These are phyloP conservation scores for Psidium guajava DNA, from an alignment of 345 rosid species.

Conservation along the genomic window DNA sequence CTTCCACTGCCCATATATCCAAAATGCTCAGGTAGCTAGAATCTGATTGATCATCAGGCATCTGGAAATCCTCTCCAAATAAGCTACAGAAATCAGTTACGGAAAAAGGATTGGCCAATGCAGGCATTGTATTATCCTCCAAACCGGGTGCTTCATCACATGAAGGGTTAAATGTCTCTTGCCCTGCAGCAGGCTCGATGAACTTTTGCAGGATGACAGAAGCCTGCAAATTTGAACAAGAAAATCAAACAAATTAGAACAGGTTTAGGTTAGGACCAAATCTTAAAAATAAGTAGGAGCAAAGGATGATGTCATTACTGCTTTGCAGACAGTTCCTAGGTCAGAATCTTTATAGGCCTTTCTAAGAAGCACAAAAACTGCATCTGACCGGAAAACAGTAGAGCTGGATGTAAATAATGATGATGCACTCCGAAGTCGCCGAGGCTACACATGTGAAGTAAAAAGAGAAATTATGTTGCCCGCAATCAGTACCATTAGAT, in stretches of 20 bases:
- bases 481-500: not conserved
- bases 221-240: constrained; percentile 27
- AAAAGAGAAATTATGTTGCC: not conserved
- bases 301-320: constrained; percentile 23
- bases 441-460: constrained; percentile 36
- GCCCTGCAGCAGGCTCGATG: constrained; percentile 26
- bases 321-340: constrained; percentile 49
- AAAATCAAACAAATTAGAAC: constrained; percentile 1
- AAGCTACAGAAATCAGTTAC: constrained; percentile 50
- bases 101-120: constrained; percentile 19
- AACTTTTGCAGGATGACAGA: constrained; percentile 54
- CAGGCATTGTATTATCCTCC: constrained; percentile 34
- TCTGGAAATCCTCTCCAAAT: constrained; percentile 61
- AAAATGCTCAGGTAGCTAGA: constrained; percentile 39
- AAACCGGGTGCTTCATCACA: constrained; percentile 19
- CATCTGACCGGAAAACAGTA: constrained; percentile 53
- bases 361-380: constrained; percentile 46
- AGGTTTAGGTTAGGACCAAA: not conserved
- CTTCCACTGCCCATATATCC: constrained; percentile 69
- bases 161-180: constrained; percentile 20
- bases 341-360: constrained; percentile 58
- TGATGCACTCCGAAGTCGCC: constrained; percentile 47
- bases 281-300: not conserved
- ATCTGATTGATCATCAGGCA: constrained; percentile 43
- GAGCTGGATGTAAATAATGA: constrained; percentile 34